Base-by-base conservation (phyloP, 768 basidiomycete genomes). In the Agrocybe pediades region DNA sequence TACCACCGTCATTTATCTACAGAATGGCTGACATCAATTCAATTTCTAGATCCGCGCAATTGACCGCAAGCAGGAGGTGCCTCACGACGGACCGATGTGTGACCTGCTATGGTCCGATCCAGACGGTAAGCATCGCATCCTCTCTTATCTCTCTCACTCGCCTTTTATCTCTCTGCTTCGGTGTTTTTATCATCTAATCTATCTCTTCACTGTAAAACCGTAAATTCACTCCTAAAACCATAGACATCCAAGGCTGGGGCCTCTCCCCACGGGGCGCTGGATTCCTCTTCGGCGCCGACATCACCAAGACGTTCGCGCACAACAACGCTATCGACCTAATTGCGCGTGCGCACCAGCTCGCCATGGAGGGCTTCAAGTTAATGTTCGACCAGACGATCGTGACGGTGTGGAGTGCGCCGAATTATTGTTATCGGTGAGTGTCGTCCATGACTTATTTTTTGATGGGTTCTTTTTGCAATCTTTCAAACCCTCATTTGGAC, bases 101-200 rank as follows among this genome's bases (percentile, higher is more conserved):
- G 96, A 98, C 72, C 77, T 98, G 2, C 77, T 98, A n/a, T 98
- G 96, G 96, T 97, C 95, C 54, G 96, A 98, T 76, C 96, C 96
- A 41, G 96, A 98, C 69, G 95, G 95, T 95, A 51, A 59, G 80
- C 66, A n/a, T 29, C 16, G n/a, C n/a, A n/a, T n/a, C 19, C 16
- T 49, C 17, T 33, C 13, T 39, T 20, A 54, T 36, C 41, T 44
- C 51, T 41, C 30, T 53, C 13, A 29, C 11, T 29, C 17, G n/a
- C 16, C 16, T 19, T 23, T 16, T 25, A 2, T 27, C 4, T n/a
- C 29, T 19, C 33, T 43, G 29, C 30, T 36, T 56, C 41, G 46
- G 17, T 27, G 42, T 42, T 51, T 21, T 15, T 33, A 26, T 9
- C 42, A 9, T 36, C 6, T 36, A 20, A 13, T 26, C 39, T 20